Conservation (phyloP, 805 yeast genomes). For the Kluyveromyces dobzhanskii region DNA sequence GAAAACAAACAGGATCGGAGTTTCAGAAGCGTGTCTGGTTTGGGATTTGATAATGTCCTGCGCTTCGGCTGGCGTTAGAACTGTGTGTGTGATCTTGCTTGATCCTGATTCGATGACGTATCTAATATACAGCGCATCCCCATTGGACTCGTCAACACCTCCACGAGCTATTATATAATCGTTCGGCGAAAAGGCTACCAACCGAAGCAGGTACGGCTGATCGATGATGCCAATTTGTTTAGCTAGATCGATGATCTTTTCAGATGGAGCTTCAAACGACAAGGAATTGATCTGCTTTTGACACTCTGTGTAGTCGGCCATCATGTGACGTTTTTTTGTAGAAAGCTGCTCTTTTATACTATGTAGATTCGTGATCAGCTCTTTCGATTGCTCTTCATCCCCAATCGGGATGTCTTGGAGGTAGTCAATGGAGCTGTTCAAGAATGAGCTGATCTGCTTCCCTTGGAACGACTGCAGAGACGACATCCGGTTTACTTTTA, state of each 20-base stretch:
- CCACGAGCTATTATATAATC: conserved; percentile 14
- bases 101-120: conserved; percentile 13
- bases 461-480: conserved; percentile 26
- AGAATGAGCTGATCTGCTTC: conserved; percentile 21
- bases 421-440: conserved; percentile 24
- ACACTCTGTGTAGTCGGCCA: conserved; percentile 22
- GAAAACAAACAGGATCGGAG: conserved; percentile 27
- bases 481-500: conserved; percentile 1
- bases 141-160: conserved; percentile 1
- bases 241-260: conserved; percentile 17
- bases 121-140: conserved; percentile 16
- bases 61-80: conserved; percentile 12
- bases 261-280: conserved; percentile 23
- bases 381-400: conserved; percentile 3
- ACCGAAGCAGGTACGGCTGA: conserved; percentile 18
- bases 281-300: conserved; percentile 20
- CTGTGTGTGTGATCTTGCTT: conserved; percentile 9
- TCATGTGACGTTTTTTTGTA: conserved; percentile 11
- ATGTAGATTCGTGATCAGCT: conserved; percentile 9
- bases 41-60: conserved; percentile 16
- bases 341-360: conserved; percentile 12
- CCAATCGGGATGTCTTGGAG: conserved; percentile 10
- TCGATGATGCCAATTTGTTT: conserved; percentile 20
- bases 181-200: conserved; percentile 25
- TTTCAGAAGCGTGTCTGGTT: conserved; percentile 21